Base-by-base conservation (phyloP, 495 filamentous ascomycete genomes). In the Lasiosphaeriaceae sp. region DNA sequence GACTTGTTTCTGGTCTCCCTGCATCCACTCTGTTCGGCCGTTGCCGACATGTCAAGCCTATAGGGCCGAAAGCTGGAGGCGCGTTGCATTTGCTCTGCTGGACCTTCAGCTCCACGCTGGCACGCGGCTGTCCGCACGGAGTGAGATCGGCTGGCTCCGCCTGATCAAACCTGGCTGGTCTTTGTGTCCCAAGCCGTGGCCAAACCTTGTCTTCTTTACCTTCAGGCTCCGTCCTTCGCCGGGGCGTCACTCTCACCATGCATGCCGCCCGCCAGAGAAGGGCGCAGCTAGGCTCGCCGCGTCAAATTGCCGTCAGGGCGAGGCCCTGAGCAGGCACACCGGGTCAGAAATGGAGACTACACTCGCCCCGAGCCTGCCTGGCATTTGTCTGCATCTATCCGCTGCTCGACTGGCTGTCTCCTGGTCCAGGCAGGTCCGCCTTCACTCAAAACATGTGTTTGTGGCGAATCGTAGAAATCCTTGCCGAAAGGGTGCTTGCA, bases 401-500 rank as follows among this genome's bases (percentile, higher is more conserved):
- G 69, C 56, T 51, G 29, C 47, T 63, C 54, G 55, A 54, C 57
- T 56, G 52, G 57, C 55, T 56, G 52, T 59, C 55, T 58, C 64
- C 58, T 60, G 21, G 58, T 45, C 54, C 35, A 60, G 39, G 56
- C 54, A 47, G n/a, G 26, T 63, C 52, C 56, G 50, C 64, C 50
- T 48, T 67, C 59, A 66, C 59, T 61, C 57, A 59, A 63, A 58
- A 52, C 54, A 57, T 55, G 56, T 62, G 63, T 61, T 63, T 64
- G 68, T 62, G 61, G 57, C 64, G 62, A 50, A 55, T 61, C 48
- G 45, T 59, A 57, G 52, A 61, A 62, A 57, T 26, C 57, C 63
- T 63, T 63, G 58, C 60, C 49, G 56, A 61, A 52, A 66, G 67
- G 69, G 58, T 68, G 59, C 59, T 47, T 66, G 69, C 69, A 71